phyloP scores from a whole-genome alignment of 345 rosid species.

The Eucalyptus cloeziana region DNA sequence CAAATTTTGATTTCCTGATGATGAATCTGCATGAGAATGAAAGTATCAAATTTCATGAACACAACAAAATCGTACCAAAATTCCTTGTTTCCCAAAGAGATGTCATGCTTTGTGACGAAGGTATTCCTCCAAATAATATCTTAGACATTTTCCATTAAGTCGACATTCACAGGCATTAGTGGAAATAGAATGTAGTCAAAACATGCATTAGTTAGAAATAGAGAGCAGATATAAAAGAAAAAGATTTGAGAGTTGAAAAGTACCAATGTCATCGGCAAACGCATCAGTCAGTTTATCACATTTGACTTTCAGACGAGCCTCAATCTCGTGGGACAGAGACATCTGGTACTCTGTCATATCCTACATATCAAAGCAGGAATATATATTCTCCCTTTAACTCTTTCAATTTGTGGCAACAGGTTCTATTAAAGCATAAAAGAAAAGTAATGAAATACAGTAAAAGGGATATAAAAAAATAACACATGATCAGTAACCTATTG shows the following conservation, averaged over 20 bases:
- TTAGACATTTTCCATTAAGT: background rate
- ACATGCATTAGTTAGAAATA: background rate
- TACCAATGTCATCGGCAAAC: conserved; percentile 81
- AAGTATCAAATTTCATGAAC: background rate
- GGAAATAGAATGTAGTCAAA: background rate
- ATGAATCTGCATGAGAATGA: conserved; percentile 39
- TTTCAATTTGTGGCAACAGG: background rate
- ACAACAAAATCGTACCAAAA: background rate
- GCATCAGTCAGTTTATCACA: conserved; percentile 87
- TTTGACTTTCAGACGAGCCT: conserved; percentile 66
- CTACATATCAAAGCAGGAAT: conserved; percentile 16
- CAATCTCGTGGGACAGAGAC: conserved; percentile 76
- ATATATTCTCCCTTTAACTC: background rate
- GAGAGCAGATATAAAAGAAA: background rate
- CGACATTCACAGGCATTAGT: background rate
- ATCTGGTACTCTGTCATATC: conserved; percentile 83
- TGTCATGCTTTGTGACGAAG: background rate
- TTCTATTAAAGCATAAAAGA: background rate
- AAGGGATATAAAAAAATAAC: background rate
- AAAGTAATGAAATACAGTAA: background rate
- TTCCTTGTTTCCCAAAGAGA: background rate
- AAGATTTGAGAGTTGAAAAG: background rate
- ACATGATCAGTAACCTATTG: background rate
- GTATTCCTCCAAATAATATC: background rate
- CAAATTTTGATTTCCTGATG: conserved; percentile 56